A percentile compares a stretch with the other conserved stretches of the same genome.
Evolutionary conservation across 331 rosid species (phyloP).

Genomic region (Saraca asoca): DNA sequence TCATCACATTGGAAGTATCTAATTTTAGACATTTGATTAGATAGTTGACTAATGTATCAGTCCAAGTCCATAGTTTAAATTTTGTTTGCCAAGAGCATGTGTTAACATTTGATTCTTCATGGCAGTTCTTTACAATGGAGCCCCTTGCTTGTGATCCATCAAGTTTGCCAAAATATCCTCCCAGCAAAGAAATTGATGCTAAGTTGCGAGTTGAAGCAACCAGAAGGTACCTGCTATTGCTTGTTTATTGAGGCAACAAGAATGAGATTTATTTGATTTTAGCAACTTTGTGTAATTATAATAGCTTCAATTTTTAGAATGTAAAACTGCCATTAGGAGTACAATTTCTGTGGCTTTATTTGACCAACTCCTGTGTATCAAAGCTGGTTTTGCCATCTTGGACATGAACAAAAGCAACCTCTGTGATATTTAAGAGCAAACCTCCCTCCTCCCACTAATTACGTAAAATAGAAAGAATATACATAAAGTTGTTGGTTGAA

Average conservation of each 20-base stretch:
- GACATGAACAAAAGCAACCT: conserved; percentile 32
- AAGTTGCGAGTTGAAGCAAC: conserved; percentile 70
- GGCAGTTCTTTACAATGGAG: conserved; percentile 71
- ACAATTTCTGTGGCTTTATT: conserved; percentile 11
- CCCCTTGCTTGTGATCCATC: conserved; percentile 90
- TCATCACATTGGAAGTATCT: conserved; percentile 8
- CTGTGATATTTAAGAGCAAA: neutral
- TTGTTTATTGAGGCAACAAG: conserved; percentile 10
- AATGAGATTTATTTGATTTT: conserved; percentile 2
- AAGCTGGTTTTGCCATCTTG: conserved; percentile 26
- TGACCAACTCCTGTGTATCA: conserved; percentile 7
- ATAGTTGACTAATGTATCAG: conserved; percentile 4
- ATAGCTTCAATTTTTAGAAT: conserved; percentile 16
- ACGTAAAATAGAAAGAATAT: conserved; percentile 17
- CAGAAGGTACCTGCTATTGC: conserved; percentile 60
- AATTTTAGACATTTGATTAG: conserved; percentile 2
- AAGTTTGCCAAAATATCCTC: conserved; percentile 84
- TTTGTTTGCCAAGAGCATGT: neutral
- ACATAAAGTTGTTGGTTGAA: conserved; percentile 15
- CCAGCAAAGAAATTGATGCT: conserved; percentile 90
- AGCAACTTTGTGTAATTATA: conserved; percentile 6
- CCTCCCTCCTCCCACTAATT: neutral
- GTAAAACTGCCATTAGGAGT: conserved; percentile 14
- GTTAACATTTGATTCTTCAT: conserved; percentile 23
- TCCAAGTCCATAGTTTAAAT: neutral